Base-by-base conservation (phyloP, 768 basidiomycete genomes). In the Cubamyces sp. region DNA sequence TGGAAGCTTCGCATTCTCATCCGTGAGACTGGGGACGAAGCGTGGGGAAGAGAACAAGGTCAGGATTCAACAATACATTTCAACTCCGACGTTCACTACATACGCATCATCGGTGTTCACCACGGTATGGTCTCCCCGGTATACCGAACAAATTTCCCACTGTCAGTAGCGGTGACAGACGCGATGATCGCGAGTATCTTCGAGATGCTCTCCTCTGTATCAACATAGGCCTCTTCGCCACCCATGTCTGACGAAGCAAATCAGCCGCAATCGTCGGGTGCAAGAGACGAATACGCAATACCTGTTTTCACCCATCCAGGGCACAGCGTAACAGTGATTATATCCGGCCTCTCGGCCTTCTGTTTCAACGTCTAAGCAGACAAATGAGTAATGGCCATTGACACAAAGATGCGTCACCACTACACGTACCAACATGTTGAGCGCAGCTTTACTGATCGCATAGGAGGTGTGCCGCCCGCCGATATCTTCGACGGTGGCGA, bases 341-440 rank as follows among this genome's bases (percentile, higher is more conserved):
- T 54, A 57, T 77, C 73, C 0, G 74, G 71, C 41, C 71, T 66
- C 41, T 70, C 74, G 55, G 68, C 71, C 21, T 74, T 68, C 60
- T 57, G 57, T 26, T 57, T 57, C 8, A 41, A 4, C 16, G 57
- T 50, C 57, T 57, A 16, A 8, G 16, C 19, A 18, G 14, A 14
- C 23, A 23, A n/a, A 14, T 26, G 14, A 49, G 11, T 11, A 11
- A 11, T 12, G 5, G 14, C 4, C 47, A 23, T 2, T 14, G 21
- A 16, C 0, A 34, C 6, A 16, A 41, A 5, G 28, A 26, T 15
- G 15, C 3, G 3, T 9, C 28, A 5, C 26, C 14, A 16, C 16
- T 2, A 7, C n/a, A 51, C 74, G 28, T 60, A 78, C 77, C 53
- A 78, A 66, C 78, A 79, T 79, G 58, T 78, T 78, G 47, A 78